Evolutionary conservation across 139 green algal genomes (phyloP).

Genomic region (Medakamo hakoo): DNA sequence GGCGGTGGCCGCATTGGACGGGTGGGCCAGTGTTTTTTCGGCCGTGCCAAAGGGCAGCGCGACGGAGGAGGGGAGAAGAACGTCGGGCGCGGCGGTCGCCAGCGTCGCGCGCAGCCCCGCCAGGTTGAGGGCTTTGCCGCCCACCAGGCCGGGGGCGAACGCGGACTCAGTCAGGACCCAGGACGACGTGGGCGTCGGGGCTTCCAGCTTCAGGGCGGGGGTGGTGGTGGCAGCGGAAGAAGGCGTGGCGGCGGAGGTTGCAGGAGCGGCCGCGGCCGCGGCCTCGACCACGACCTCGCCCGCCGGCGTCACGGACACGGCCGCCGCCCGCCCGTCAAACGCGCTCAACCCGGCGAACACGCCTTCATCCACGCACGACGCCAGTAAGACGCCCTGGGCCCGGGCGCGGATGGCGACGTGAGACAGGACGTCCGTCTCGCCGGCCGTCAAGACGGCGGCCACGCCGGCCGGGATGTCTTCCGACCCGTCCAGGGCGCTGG

Average conservation of each 20-base stretch:
- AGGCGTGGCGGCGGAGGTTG: background rate
- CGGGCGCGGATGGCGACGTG: constrained; percentile 82
- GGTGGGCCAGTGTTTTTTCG: constrained; percentile 44
- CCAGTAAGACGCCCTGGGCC: constrained; percentile 56
- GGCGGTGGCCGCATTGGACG: constrained; percentile 24
- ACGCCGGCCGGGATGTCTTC: constrained; percentile 78
- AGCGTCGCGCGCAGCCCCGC: constrained; percentile 28
- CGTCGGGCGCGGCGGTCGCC: constrained; percentile 3
- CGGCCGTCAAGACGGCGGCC: constrained; percentile 50
- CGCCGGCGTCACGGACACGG: constrained; percentile 1
- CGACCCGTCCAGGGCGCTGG: constrained; percentile 47
- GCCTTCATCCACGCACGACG: constrained; percentile 48
- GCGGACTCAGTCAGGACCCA: constrained; percentile 32
- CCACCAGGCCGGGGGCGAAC: constrained; percentile 44
- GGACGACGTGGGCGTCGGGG: background rate
- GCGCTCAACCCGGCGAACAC: constrained; percentile 17
- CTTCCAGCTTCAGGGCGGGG: background rate
- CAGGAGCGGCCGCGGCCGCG: background rate
- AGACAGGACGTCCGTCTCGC: constrained; percentile 57
- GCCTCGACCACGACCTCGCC: constrained; percentile 10
- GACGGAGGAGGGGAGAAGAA: constrained; percentile 35
- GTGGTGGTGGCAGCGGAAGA: background rate
- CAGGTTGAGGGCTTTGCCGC: constrained; percentile 62
- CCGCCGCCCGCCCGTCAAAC: constrained; percentile 7
- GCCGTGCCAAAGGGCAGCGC: constrained; percentile 75